Evolutionary conservation across 1,284 basidiomycete species (phyloP).

Genomic region (Somion occarium): DNA sequence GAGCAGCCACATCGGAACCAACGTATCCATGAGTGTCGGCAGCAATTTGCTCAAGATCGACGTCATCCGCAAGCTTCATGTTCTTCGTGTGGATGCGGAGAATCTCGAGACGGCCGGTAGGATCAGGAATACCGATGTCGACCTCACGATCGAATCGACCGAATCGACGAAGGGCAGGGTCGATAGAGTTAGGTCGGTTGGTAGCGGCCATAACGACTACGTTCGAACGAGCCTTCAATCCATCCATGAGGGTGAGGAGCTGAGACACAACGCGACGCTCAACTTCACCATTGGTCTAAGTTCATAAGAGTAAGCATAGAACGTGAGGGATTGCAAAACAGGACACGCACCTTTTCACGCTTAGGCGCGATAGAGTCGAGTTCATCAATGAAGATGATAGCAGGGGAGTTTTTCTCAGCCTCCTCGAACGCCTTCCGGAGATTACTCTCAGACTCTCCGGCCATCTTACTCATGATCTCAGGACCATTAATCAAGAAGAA

Average conservation of each 20-base stretch:
- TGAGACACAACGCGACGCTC: conserved; percentile 99
- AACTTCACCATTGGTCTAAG: conserved; percentile 95
- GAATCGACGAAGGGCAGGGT: conserved; percentile 96
- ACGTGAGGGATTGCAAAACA: not conserved
- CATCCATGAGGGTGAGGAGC: conserved; percentile 97
- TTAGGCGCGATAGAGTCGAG: conserved; percentile 99
- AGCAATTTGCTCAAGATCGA: conserved; percentile 97
- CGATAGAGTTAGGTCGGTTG: conserved; percentile 98
- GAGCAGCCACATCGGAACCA: conserved; percentile 94
- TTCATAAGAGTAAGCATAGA: conserved; percentile 14
- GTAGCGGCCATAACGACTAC: conserved; percentile 99
- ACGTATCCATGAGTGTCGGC: conserved; percentile 99
- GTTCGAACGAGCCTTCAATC: conserved; percentile 96
- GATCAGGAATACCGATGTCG: conserved; percentile 98
- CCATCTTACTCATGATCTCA: conserved; percentile 99
- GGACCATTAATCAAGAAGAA: conserved; percentile 99
- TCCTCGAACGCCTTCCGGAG: conserved; percentile 98
- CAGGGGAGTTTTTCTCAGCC: conserved; percentile 99
- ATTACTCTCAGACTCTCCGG: conserved; percentile 96
- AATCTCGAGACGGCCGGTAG: conserved; percentile 97
- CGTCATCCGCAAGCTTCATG: conserved; percentile 98
- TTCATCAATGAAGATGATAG: conserved; percentile 99
- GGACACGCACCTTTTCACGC: conserved; percentile 82
- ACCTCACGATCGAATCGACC: conserved; percentile 99
- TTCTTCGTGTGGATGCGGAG: conserved; percentile 99